These are phyloP conservation scores for Ascosphaera apis DNA, from an alignment of 2,329 filamentous ascomycete species.

Conservation along the genomic window DNA sequence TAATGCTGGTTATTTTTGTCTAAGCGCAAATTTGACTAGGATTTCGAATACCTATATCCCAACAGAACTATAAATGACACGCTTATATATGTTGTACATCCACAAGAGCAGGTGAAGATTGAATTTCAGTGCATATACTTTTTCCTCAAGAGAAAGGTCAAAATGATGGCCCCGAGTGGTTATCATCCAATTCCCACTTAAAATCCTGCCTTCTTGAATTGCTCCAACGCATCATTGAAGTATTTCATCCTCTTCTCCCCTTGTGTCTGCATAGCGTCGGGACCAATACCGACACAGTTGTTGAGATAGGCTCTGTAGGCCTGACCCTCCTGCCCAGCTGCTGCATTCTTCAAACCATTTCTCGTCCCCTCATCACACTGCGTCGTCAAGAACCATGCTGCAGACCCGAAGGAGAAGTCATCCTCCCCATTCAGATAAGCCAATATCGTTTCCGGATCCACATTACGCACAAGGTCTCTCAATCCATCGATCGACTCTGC, in stretches of 20 bases:
- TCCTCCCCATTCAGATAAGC: constrained; percentile 26
- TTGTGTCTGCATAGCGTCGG: too few species aligned
- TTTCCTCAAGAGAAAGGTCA: too few species aligned
- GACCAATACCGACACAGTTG: constrained; percentile 30
- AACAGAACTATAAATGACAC: too few species aligned
- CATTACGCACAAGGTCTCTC: constrained; percentile 11
- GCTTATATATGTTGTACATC: too few species aligned
- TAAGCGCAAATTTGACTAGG: too few species aligned
- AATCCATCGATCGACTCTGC: constrained; percentile 26
- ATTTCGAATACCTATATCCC: too few species aligned
- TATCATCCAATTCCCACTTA: background rate
- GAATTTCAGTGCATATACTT: too few species aligned
- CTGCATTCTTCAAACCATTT: constrained; percentile 23
- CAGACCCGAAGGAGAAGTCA: constrained; percentile 32
- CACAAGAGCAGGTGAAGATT: too few species aligned
- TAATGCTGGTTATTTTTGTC: too few species aligned
- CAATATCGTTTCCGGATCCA: constrained; percentile 21
- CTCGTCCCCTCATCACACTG: constrained; percentile 28
- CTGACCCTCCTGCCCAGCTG: constrained; percentile 26
- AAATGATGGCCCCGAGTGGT: too few species aligned
- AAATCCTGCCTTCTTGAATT: constrained; percentile 9
- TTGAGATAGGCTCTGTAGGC: constrained; percentile 28
- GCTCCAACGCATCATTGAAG: constrained; percentile 26
- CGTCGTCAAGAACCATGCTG: constrained; percentile 36
- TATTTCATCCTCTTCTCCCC: constrained; percentile 24